A percentile compares a stretch with the other conserved stretches of the same genome.
phyloP scores from a whole-genome alignment of 352 stramenopile genomes.

The Lagenidium giganteum region DNA sequence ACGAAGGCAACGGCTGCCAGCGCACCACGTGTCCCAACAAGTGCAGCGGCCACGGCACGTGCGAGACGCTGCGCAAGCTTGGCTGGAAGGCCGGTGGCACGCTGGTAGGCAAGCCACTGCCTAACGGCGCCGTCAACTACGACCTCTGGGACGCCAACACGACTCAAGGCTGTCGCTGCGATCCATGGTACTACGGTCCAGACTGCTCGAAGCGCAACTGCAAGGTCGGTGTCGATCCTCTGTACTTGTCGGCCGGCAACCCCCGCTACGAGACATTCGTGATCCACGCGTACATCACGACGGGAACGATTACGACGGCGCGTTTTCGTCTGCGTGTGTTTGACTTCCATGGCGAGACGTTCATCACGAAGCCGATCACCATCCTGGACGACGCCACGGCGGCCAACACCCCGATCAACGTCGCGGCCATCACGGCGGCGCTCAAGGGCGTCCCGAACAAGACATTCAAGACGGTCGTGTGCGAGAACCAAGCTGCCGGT shows the following conservation, averaged over 20 bases:
- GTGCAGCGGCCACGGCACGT: conserved; percentile 70
- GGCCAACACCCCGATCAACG: background rate
- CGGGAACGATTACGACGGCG: background rate
- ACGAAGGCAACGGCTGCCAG: conserved; percentile 85
- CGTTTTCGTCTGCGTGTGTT: conserved; percentile 54
- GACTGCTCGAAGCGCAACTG: conserved; percentile 72
- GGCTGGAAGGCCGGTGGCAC: conserved; percentile 39
- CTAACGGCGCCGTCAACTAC: conserved; percentile 21
- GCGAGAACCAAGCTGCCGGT: conserved; percentile 15
- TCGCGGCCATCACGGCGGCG: conserved; percentile 1
- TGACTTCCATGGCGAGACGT: conserved; percentile 63
- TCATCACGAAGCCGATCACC: conserved; percentile 47
- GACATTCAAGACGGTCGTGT: conserved; percentile 36
- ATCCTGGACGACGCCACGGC: conserved; percentile 20
- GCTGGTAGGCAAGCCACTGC: conserved; percentile 25
- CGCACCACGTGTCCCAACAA: conserved; percentile 63
- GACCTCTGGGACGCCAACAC: conserved; percentile 81
- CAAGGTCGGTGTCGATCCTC: conserved; percentile 67
- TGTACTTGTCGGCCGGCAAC: conserved; percentile 37
- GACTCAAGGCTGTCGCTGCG: conserved; percentile 86
- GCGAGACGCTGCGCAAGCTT: conserved; percentile 58
- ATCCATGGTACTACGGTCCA: conserved; percentile 81
- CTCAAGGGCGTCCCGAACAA: conserved; percentile 47
- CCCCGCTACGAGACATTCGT: conserved; percentile 48
- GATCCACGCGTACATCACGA: conserved; percentile 25